These are phyloP conservation scores for Clitocybe nebularis DNA, from an alignment of 1,284 basidiomycete genomes.

Conservation along the genomic window DNA sequence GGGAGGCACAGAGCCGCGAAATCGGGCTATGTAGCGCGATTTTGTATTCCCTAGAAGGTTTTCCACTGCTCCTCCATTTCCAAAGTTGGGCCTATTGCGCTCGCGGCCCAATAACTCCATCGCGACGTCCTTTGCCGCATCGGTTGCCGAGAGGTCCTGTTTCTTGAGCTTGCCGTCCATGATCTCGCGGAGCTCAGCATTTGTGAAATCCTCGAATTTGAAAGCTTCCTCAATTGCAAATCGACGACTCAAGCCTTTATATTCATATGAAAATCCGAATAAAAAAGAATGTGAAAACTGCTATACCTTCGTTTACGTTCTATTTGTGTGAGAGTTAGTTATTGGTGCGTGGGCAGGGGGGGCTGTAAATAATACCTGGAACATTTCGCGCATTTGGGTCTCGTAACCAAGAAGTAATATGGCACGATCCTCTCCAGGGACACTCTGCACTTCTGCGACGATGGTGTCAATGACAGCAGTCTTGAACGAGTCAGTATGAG, in stretches of 20 bases:
- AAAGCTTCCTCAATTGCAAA: slow-evolving; percentile 66
- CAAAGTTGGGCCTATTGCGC: slow-evolving; percentile 60
- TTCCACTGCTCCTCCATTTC: slow-evolving; percentile 65
- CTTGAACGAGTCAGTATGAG: slow-evolving; percentile 53
- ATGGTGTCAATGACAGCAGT: slow-evolving; percentile 68
- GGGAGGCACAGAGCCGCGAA: slow-evolving; percentile 51
- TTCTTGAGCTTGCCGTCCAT: slow-evolving; percentile 50
- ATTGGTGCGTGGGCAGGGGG: too few species aligned
- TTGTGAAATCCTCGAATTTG: slow-evolving; percentile 56
- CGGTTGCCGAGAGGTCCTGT: slow-evolving; percentile 54
- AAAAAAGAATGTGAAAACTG: background rate
- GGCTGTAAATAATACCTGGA: too few species aligned
- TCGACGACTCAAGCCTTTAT: slow-evolving; percentile 56
- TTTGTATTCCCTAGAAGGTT: slow-evolving; percentile 58
- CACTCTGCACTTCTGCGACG: slow-evolving; percentile 64
- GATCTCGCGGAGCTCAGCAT: slow-evolving; percentile 46
- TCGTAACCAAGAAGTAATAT: slow-evolving; percentile 61
- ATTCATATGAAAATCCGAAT: too few species aligned
- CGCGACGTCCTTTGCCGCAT: slow-evolving; percentile 48
- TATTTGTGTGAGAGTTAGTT: too few species aligned
- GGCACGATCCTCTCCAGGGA: slow-evolving; percentile 62
- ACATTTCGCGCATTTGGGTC: slow-evolving; percentile 62
- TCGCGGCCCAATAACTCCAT: slow-evolving; percentile 48
- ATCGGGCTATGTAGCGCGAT: slow-evolving; percentile 43
- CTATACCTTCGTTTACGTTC: slow-evolving; percentile 52